Evolutionary conservation across 202 grass and related monocot species (phyloP), one percentile per base, ranked within the genome.

Genomic region (Panicum hallii): DNA sequence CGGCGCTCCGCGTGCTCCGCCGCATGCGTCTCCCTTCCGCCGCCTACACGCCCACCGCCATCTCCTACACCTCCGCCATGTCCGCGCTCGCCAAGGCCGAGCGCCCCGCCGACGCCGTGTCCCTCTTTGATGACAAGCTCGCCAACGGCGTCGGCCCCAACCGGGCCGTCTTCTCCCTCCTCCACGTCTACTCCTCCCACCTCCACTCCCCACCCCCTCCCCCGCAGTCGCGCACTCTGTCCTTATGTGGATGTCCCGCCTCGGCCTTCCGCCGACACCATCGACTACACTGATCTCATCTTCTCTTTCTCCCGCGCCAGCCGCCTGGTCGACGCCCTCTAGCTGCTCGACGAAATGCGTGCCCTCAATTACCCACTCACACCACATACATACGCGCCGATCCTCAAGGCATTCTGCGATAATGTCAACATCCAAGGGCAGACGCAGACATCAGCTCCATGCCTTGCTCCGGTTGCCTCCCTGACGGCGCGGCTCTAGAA

Each of bases 111-210:
- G 91, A 99, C 9, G 96, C 96, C 48, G 88, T 84, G 12, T 79
- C 88, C 19, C 89, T 99, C 82, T 96, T 99, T 86, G 83, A 94
- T 38, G 86, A 99, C 83, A 99, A 94, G 96, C 79, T 99, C 67
- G 79, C 85, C 49, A 61, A 82, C 70, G 91, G 96, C 36, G 67
- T 99, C 36, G 54, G 67, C 0, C 91, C 84, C 6, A 81, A 94
- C 52, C 41, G 88, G 42, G 45, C 53, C 15, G 84, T 88, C 43
- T 89, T 91, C 74, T 95, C 93, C 47, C 71, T 92, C 53, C 85
- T 98, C 14, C 85, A 96, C 86, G 67, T 94, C 76, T 99, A 94
- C 83, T 83, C 96, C 68, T 96, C 91, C 75, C 92, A 95, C 66
- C 91, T 99, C 20, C 63, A 57, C 83, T 77, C 83, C 91, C 94